These are phyloP conservation scores for Boletus eberwhitei DNA, from an alignment of 768 basidiomycete genomes.

Conservation along the genomic window DNA sequence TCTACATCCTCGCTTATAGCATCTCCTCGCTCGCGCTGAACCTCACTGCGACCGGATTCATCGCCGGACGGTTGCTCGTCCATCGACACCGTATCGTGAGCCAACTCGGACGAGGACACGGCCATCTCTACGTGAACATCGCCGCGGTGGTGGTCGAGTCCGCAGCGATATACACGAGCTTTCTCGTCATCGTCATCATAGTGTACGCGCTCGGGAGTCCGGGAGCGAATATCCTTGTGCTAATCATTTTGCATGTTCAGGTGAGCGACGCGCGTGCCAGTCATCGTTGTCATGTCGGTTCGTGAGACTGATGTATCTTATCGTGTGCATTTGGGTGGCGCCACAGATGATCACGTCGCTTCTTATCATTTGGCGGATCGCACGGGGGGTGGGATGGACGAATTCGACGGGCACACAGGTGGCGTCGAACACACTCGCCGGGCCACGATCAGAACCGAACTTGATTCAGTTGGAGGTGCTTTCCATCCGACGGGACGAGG, in stretches of 20 bases:
- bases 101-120: conserved; percentile 35
- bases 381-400: conserved; percentile 36
- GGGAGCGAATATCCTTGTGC: conserved; percentile 39
- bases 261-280: background rate
- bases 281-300: background rate
- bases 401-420: background rate
- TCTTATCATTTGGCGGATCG: conserved; percentile 38
- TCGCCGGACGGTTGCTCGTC: conserved; percentile 27
- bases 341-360: conserved; percentile 37
- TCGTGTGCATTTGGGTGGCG: background rate
- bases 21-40: conserved; percentile 9
- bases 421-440: background rate
- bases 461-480: background rate
- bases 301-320: background rate
- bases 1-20: too few relatives aligned
- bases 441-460: background rate
- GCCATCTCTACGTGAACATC: conserved; percentile 36
- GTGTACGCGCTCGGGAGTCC: conserved; percentile 40
- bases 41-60: conserved; percentile 27
- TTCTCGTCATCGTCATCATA: conserved; percentile 39
- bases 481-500: background rate
- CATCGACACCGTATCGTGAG: conserved; percentile 18
- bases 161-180: conserved; percentile 42
- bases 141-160: conserved; percentile 41
- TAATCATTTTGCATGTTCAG: conserved; percentile 4